Evolutionary conservation across 176 grass and related monocot species (phyloP).

Genomic region (Olyra latifolia): DNA sequence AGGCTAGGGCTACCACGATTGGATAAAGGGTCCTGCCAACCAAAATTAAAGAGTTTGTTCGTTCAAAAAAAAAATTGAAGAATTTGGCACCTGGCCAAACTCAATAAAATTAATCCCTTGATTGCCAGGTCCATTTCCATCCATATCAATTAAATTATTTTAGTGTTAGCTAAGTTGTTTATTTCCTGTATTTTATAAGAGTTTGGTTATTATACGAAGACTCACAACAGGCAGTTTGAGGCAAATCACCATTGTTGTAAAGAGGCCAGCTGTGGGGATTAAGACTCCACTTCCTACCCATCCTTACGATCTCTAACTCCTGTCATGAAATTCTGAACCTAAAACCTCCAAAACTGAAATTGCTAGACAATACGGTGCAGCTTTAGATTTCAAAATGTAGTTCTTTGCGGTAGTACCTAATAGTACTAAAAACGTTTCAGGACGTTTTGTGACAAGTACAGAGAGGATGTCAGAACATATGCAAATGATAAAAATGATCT

Average conservation of each 20-base stretch:
- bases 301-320: not conserved
- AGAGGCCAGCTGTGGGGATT: not conserved
- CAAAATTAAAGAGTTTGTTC: not conserved
- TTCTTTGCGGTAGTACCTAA: constrained; percentile 1
- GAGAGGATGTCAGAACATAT: not conserved
- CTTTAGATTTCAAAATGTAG: not conserved
- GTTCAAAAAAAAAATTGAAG: not conserved
- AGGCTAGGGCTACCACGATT: not conserved
- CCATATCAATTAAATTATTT: not conserved
- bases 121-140: not conserved
- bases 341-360: not conserved
- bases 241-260: not conserved
- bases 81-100: not conserved
- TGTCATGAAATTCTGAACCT: not conserved
- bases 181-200: not conserved
- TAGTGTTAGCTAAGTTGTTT: not conserved
- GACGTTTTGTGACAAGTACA: not conserved
- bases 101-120: not conserved
- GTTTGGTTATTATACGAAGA: not conserved
- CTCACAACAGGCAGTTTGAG: not conserved
- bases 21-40: not conserved
- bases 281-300: not conserved
- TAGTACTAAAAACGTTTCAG: not conserved
- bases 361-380: not conserved
- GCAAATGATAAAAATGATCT: not conserved